Base-by-base conservation (phyloP, 805 yeast genomes). In the Kodamaea leandrae region DNA sequence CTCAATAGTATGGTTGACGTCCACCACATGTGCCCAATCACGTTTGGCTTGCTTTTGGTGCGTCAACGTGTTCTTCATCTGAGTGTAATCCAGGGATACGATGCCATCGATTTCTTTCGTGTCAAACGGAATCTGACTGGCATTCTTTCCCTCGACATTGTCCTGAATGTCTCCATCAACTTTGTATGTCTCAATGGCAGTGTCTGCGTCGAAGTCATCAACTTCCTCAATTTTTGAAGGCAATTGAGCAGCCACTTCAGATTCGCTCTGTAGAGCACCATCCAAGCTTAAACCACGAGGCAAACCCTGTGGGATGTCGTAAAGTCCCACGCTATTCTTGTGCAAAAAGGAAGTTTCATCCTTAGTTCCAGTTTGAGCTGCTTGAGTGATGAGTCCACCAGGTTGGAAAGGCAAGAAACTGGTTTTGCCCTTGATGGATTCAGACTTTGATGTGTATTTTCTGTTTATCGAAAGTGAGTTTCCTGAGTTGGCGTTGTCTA, bases 11-110 rank as follows among this genome's bases (percentile, higher is more conserved):
- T 88, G 95, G 54, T 86, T 80, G 36, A 93, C 64, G 52, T 93
- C 96, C 8, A 93, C 96, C 29, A 86, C 80, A 64, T 93, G 99
- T 0, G 99, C 99, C 98, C 98, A 93, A 44, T 82, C 80, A 45
- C 74, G 78, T 46, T 77, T 76, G 27, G 39, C 52, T 41, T 56
- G 55, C 17, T 50, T 54, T 33, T 55, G 60, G 21, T 52, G 48
- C 12, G 54, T 56, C 49, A 59, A 49, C 16, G 51, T 46, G 17
- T 53, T 52, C 20, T 53, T 48, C 34, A 61, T 46, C 12, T 52
- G 41, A 1, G 56, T 26, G 45, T 58, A 67, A 46, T 68, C 71
- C 18, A 61, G 49, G 0, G 72, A 63, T 2, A 64, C 64, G 5
- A 70, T 45, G 6, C 72, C 74, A 52, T 74, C 76, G 20, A 78